Base-by-base conservation (phyloP, 306 rosid species). In the Clitoria ternatea region DNA sequence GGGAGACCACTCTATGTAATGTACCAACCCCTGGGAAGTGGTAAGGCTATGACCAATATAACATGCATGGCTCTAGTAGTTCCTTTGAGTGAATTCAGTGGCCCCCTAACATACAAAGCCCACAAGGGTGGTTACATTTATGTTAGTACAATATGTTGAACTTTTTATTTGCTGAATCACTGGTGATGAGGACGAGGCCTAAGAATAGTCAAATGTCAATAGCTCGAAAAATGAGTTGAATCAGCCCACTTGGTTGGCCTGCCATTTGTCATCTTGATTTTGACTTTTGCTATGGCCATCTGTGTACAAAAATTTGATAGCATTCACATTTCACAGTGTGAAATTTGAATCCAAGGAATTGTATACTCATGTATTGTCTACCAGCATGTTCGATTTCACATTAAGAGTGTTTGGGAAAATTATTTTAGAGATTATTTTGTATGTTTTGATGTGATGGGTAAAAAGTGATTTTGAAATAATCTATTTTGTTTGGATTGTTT, bases 241-340 rank as follows among this genome's bases (percentile, higher is more conserved):
- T 44, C 39, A 18, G 29, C 26, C 62, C 54, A 43, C 35, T 71
- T 1, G 26, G 3, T 37, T 6, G 57, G 19, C 81, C 73, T 77
- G 56, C 39, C 30, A 67, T 6, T 57, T 10, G 27, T 26, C 7
- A 17, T 47, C 32, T 64, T 56, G 47, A 17, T 65, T 33, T 78
- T 65, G 65, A 76, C 80, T 59, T 57, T 47, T 11, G 6, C 1
- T 35, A 2, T 59, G 45, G 22, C 23, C 26, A 22, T 54, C 2
- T 11, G 15, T 53, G 3, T 7, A 53, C 32, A 30, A 64, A 64
- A 53, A 66, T 66, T 11, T 10, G 3, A 66, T 42, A 32, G 61
- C 69, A 37, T 77, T 66, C 80, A 66, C 66, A 70, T n/a, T n/a
- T n/a, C n/a, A n/a, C 77, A 29, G 4, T 19, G 19, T 53, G 47